Evolutionary conservation across 805 yeast genomes (phyloP).

Genomic region (Lipomyces anomalus): DNA sequence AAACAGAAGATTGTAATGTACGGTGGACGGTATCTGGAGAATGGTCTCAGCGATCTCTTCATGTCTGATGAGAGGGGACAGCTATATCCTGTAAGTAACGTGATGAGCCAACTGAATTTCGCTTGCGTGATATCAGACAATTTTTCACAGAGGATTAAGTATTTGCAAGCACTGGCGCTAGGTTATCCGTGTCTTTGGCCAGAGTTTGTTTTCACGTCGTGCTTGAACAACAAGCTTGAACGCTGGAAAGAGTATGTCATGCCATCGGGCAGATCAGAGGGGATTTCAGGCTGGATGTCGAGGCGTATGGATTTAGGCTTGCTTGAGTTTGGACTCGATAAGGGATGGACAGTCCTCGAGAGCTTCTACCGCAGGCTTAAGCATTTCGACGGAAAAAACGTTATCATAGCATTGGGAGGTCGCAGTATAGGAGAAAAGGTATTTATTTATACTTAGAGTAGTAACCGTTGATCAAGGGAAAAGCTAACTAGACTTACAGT

Average conservation of each 20-base stretch:
- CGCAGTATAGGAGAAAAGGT: neutral
- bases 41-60: conserved; percentile 16
- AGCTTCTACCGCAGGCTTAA: conserved; percentile 3
- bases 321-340: conserved; percentile 7
- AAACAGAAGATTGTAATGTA: conserved; percentile 3
- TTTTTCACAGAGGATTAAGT: conserved; percentile 13
- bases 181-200: conserved; percentile 24
- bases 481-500: neutral
- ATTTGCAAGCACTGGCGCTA: conserved; percentile 21
- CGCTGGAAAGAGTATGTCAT: conserved; percentile 14
- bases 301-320: neutral
- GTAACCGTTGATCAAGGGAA: neutral
- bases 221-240: conserved; percentile 3
- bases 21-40: conserved; percentile 16
- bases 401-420: conserved; percentile 7
- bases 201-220: conserved; percentile 10
- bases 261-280: too few species aligned
- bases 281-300: too few species aligned
- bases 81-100: conserved; percentile 1
- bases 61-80: neutral
- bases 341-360: conserved; percentile 6
- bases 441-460: neutral
- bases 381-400: conserved; percentile 6
- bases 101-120: conserved; percentile 6
- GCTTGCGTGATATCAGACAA: conserved; percentile 14